phyloP scores from a whole-genome alignment of 2,329 filamentous ascomycete genomes.

The Nemania bipapillata region DNA sequence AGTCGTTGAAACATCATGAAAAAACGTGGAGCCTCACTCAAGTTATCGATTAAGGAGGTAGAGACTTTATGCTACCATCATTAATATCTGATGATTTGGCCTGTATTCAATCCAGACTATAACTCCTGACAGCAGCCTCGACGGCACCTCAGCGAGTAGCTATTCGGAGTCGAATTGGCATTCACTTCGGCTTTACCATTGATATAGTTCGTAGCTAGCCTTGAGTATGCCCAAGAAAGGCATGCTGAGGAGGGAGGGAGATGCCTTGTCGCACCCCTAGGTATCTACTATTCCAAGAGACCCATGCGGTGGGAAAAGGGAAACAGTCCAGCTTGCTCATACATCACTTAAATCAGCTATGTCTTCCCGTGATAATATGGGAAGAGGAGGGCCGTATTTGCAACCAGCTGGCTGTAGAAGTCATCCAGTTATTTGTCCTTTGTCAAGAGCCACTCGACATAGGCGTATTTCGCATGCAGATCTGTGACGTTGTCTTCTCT shows the following conservation, averaged over 20 bases:
- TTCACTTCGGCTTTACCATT: slow-evolving; percentile 21
- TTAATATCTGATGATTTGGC: neutral
- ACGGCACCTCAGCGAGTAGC: slow-evolving; percentile 11
- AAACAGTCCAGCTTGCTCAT: neutral
- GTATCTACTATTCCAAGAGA: slow-evolving; percentile 20
- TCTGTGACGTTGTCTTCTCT: neutral
- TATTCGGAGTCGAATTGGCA: neutral
- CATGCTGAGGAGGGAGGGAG: no score
- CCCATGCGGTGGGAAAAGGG: slow-evolving; percentile 26
- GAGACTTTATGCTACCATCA: slow-evolving; percentile 9
- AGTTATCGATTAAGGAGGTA: slow-evolving; percentile 8
- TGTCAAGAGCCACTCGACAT: slow-evolving; percentile 1
- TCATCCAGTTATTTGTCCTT: neutral
- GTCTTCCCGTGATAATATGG: slow-evolving; percentile 20
- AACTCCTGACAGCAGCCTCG: slow-evolving; percentile 11
- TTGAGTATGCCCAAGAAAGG: slow-evolving; percentile 10
- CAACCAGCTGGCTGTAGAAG: slow-evolving; percentile 6
- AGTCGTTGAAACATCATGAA: slow-evolving; percentile 6
- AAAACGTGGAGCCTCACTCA: slow-evolving; percentile 12
- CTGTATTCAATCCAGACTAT: slow-evolving; percentile 5
- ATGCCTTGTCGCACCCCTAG: slow-evolving; percentile 18
- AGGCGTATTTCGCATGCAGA: slow-evolving; percentile 14
- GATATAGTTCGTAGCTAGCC: slow-evolving; percentile 15
- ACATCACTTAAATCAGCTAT: slow-evolving; percentile 9
- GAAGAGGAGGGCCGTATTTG: slow-evolving; percentile 15